phyloP scores from a whole-genome alignment of 2,329 filamentous ascomycete genomes.

The Fusarium abutilonis region DNA sequence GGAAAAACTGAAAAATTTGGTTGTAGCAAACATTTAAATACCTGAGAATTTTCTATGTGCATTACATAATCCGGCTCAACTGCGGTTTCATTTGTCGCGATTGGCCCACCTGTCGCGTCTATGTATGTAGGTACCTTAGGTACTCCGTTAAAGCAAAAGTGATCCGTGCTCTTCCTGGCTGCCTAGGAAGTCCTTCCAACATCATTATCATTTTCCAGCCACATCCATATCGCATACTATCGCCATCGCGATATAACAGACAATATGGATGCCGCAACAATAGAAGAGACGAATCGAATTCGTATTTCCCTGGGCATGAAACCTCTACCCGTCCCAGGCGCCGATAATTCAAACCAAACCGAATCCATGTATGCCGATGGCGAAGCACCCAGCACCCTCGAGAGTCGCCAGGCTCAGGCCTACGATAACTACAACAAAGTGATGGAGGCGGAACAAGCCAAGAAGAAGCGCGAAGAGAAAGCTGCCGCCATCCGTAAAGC shows the following conservation, averaged over 20 bases:
- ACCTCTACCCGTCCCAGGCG: constrained; percentile 84
- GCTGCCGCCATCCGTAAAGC: constrained; percentile 87
- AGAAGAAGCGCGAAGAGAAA: constrained; percentile 80
- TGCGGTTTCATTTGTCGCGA: constrained; percentile 2
- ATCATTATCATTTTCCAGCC: neutral
- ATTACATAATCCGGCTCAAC: constrained; percentile 25
- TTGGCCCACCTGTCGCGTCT: constrained; percentile 1
- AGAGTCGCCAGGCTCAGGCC: constrained; percentile 77
- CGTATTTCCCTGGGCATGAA: constrained; percentile 89
- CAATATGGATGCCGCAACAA: constrained; percentile 74
- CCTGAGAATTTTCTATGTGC: neutral
- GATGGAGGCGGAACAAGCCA: constrained; percentile 77
- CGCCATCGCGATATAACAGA: constrained; percentile 9
- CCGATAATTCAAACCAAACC: constrained; percentile 51
- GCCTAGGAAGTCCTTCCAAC: constrained; percentile 2
- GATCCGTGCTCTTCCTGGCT: constrained; percentile 35
- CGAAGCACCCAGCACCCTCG: constrained; percentile 82
- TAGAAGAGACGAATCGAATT: constrained; percentile 94
- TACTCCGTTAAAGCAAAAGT: too few species aligned
- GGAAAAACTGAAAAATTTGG: constrained; percentile 49
- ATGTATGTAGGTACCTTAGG: too few species aligned
- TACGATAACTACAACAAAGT: constrained; percentile 77
- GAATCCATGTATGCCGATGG: constrained; percentile 65
- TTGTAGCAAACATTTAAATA: constrained; percentile 32
- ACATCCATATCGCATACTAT: neutral